Base-by-base conservation (phyloP, 2,329 filamentous ascomycete species). In the Metarhizium anisopliae region DNA sequence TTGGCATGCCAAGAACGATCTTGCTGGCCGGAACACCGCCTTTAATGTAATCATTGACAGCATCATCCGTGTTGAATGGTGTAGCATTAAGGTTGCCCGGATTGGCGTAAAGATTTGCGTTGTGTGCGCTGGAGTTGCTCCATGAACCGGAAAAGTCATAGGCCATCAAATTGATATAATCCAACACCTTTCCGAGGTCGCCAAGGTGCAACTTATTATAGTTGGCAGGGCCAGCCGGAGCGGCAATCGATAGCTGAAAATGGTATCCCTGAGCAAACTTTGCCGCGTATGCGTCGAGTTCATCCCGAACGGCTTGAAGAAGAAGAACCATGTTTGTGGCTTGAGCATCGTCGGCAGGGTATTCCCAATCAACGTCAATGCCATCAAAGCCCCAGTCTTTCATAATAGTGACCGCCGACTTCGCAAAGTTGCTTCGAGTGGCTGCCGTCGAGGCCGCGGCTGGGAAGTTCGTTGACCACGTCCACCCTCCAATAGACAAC, bases 401-500 rank as follows among this genome's bases (percentile, higher is more conserved):
- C 56, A 95, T 77, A 54, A 94, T 69, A 7, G 77, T 70, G 0
- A 92, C 85, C 2, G 89, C 83, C 3, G 80, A 82, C 50, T 79
- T 71, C 6, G 90, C 90, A 70, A 95, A 95, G 2, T 62, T 80
- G 40, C 75, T 69, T 16, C 90, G 80, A 16, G 82, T 84, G 2
- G 75, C 70, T 0, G 78, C 77, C 0, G 85, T 87, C 58, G 82
- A 83, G 10, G 85, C 83, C 0, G 85, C 85, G 1, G 75, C 74
- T 1, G 87, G 77, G 66, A 95, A 93, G 68, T 90, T 89, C 62
- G 79, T 74, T 2, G 87, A 90, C 70, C 89, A 94, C 0, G 88
- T 91, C 87, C 87, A 95, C 35, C 91, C 90, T 51, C 91, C 91
- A 60, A 96, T 90, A 51, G 83, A 89, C 4, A 95, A 78, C 25